Conservation (phyloP, 2,329 filamentous ascomycete genomes). For the Acrodontium crateriforme region DNA sequence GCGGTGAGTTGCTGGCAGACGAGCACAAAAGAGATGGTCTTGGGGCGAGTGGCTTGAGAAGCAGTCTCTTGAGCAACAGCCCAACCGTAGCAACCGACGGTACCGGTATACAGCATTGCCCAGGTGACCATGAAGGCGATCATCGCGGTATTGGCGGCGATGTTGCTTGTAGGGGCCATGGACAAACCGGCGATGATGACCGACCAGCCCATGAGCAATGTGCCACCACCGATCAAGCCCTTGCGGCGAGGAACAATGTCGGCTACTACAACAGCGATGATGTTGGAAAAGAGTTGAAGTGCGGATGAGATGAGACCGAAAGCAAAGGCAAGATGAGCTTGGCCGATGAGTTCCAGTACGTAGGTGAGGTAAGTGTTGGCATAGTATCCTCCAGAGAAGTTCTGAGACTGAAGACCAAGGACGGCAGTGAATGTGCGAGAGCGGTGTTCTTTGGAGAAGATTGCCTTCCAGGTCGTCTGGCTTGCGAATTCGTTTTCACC, state of each 20-base stretch:
- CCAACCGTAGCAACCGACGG: slow-evolving; percentile 16
- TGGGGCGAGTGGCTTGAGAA: slow-evolving; percentile 12
- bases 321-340: slow-evolving; percentile 11
- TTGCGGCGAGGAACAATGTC: slow-evolving; percentile 13
- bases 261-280: slow-evolving; percentile 10
- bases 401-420: slow-evolving; percentile 13
- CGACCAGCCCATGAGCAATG: slow-evolving; percentile 12
- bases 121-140: slow-evolving; percentile 17
- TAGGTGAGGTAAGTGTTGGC: slow-evolving; percentile 13
- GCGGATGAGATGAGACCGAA: slow-evolving; percentile 13
- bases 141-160: slow-evolving; percentile 11
- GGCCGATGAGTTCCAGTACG: slow-evolving; percentile 13
- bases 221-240: slow-evolving; percentile 13
- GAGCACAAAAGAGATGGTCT: slow-evolving; percentile 15
- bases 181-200: slow-evolving; percentile 12
- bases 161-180: slow-evolving; percentile 10
- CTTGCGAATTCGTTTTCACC: slow-evolving; percentile 9
- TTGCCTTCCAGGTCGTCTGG: slow-evolving; percentile 14
- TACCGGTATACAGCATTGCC: slow-evolving; percentile 15
- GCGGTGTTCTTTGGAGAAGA: slow-evolving; percentile 15
- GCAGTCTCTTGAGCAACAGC: slow-evolving; percentile 15
- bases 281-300: slow-evolving; percentile 12
- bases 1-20: slow-evolving; percentile 23
- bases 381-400: slow-evolving; percentile 11
- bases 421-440: slow-evolving; percentile 14